Conservation (phyloP, 2,329 filamentous ascomycete genomes). For the Colletotrichum graminicola region DNA sequence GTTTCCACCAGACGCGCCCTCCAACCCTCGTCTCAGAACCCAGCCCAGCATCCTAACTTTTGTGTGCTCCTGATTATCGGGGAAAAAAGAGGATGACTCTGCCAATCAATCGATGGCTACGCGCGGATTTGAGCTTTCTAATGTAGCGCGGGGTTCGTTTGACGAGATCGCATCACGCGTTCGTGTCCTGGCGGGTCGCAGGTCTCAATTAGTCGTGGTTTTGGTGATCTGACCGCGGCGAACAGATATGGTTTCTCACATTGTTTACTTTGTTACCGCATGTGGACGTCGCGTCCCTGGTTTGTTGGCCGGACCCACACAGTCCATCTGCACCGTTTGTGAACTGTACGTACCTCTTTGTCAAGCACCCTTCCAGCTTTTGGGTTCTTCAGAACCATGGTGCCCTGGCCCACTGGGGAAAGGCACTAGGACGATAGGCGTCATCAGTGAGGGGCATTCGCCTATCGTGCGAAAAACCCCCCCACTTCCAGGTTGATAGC, state of each 20-base stretch:
- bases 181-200: constrained; percentile 26
- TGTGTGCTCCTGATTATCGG: constrained; percentile 13
- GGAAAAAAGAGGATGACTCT: background rate
- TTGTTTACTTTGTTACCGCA: constrained; percentile 48
- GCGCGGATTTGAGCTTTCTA: constrained; percentile 15
- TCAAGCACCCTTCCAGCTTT: background rate
- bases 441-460: constrained; percentile 40
- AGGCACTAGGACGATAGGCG: constrained; percentile 21
- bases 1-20: constrained; percentile 53
- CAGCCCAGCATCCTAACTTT: constrained; percentile 66
- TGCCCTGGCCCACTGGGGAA: constrained; percentile 8
- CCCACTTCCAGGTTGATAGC: constrained; percentile 25
- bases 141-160: constrained; percentile 18
- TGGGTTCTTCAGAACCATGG: constrained; percentile 8
- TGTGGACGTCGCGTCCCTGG: constrained; percentile 41
- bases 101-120: background rate
- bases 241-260: constrained; percentile 32
- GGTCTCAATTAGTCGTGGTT: constrained; percentile 29
- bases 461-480: constrained; percentile 21
- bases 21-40: constrained; percentile 65
- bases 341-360: background rate
- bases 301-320: constrained; percentile 17
- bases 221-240: constrained; percentile 39
- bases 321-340: background rate
- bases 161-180: constrained; percentile 22